Evolutionary conservation across 495 filamentous ascomycete species (phyloP), one percentile per base, ranked within the genome.

Genomic region (Neurospora sp.): DNA sequence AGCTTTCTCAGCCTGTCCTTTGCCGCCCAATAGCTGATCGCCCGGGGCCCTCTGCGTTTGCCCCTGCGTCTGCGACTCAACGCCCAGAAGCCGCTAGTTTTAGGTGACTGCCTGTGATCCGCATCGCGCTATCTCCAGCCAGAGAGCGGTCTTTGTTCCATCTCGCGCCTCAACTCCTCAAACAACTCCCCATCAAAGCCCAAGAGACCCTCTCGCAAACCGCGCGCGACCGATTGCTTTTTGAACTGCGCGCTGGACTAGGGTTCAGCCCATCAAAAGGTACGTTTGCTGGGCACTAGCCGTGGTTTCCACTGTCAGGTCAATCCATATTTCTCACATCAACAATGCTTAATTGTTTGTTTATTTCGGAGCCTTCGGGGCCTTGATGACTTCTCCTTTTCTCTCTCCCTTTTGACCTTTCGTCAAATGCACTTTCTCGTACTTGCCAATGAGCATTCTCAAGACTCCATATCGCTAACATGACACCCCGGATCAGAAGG

Each of bases 401-500:
- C 53, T 35, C 27, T 65, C 35, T 65, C 27, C 53, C 8, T 31
- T 7, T 70, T 53, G 35, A 35, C 39, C 14, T 40, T 68, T 31
- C 10, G 18, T 68, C 27, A n/a, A 59, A 18, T 22, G 31, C 27
- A 53, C 20, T 27, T 31, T 59, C 47, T 20, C 38, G 35, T 61
- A 61, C 71, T 41, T 53, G 31, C 44, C 61, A 39, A 22, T 72
- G 73, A 16, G 31, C 42, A 20, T 45, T 69, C 5, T 31, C 16
- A 16, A 7, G 27, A 72, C 35, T 69, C n/a, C 5, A 3, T 27
- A 27, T 38, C 70, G 80, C 83, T 86, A 80, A 87, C 79, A 85
- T 83, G 81, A 61, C 74, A 45, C 70, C 70, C 69, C 74, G 76
- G 71, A 76, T 70, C 71, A 73, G 76, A 74, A 82, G 82, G 72